These are phyloP conservation scores for Ananas comosus DNA, from an alignment of 176 grass and related monocot species.

Conservation along the genomic window DNA sequence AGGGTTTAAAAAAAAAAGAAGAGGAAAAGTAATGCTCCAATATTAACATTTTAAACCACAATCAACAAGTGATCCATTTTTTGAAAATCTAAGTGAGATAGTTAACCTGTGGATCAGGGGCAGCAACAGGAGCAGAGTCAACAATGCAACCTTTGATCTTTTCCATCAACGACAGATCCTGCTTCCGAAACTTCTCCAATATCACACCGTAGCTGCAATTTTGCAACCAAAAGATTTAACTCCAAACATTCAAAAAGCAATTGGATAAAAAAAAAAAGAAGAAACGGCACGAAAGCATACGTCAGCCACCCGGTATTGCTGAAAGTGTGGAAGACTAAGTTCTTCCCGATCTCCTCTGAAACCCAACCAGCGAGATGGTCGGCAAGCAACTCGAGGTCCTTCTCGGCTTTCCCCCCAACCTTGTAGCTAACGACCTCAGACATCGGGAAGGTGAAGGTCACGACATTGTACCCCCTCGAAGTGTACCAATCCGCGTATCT, in stretches of 20 bases:
- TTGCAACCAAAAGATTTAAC: not conserved
- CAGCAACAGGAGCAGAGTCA: conserved; percentile 82
- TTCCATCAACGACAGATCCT: conserved; percentile 48
- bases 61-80: not conserved
- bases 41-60: not conserved
- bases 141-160: conserved; percentile 84
- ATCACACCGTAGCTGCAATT: conserved; percentile 67
- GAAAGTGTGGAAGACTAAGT: conserved; percentile 91
- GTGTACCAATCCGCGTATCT: conserved; percentile 89
- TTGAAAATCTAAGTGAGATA: not conserved
- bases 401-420: conserved; percentile 59
- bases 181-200: conserved; percentile 55
- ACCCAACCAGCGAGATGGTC: conserved; percentile 75
- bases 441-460: conserved; percentile 89
- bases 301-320: conserved; percentile 94
- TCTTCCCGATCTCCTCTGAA: conserved; percentile 66
- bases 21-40: not conserved
- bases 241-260: not conserved
- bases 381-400: conserved; percentile 51
- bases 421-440: conserved; percentile 73
- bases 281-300: conserved; percentile 30
- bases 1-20: not conserved
- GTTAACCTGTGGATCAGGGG: conserved; percentile 75
- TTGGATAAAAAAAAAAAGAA: not conserved
- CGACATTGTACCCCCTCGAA: conserved; percentile 67